phyloP scores from a whole-genome alignment of 192 early-diverging fungal genomes.

The Anaeromyces robustus region DNA sequence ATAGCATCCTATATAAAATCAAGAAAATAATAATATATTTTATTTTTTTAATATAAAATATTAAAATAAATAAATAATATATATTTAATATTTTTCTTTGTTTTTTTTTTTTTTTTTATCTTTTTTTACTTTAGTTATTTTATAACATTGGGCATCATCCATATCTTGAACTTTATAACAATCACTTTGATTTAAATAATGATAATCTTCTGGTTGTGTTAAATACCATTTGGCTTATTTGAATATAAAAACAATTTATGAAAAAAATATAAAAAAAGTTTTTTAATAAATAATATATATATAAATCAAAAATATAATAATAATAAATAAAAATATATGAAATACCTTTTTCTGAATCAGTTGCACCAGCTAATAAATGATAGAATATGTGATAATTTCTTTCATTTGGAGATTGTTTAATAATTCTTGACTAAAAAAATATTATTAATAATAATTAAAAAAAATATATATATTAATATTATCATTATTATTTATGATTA shows the following conservation, averaged over 20 bases:
- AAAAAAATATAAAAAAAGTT: too few species aligned
- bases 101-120: too few species aligned
- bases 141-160: slow-evolving; percentile 71
- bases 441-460: slow-evolving; percentile 16
- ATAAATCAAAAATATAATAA: too few species aligned
- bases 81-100: too few species aligned
- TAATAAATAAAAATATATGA: too few species aligned
- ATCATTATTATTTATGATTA: too few species aligned
- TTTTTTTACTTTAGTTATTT: slow-evolving; percentile 34
- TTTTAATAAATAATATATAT: too few species aligned
- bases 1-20: slow-evolving; percentile 49
- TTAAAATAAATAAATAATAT: too few species aligned
- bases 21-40: slow-evolving; percentile 67
- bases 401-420: slow-evolving; percentile 60
- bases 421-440: slow-evolving; percentile 68
- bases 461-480: too few species aligned
- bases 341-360: slow-evolving; percentile 48
- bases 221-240: slow-evolving; percentile 1
- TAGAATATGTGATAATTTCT: slow-evolving; percentile 98
- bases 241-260: too few species aligned
- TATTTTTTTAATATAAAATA: too few species aligned
- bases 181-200: not conserved
- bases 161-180: slow-evolving; percentile 63
- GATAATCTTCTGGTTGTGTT: slow-evolving; percentile 32
- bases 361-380: slow-evolving; percentile 62